phyloP scores from a whole-genome alignment of 2,329 filamentous ascomycete species.

The Trichophyton benhamiae region DNA sequence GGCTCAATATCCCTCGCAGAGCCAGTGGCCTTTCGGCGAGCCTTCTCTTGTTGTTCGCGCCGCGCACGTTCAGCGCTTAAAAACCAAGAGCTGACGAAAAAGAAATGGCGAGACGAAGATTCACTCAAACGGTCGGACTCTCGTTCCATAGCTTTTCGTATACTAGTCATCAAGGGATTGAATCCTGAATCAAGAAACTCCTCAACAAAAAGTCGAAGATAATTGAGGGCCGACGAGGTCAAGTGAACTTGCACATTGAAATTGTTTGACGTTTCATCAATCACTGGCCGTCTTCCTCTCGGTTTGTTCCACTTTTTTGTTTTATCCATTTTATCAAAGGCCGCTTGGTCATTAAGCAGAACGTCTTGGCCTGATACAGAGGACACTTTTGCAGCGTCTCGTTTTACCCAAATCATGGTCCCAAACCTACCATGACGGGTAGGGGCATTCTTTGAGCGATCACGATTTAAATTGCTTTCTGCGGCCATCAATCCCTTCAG shows the following conservation, averaged over 20 bases:
- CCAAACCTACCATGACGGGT: constrained; percentile 89
- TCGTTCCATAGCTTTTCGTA: constrained; percentile 80
- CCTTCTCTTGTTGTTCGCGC: constrained; percentile 46
- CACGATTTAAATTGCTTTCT: constrained; percentile 69
- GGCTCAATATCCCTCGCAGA: constrained; percentile 45
- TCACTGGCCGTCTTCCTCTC: constrained; percentile 48
- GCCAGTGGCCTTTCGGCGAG: constrained; percentile 37
- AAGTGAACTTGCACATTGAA: constrained; percentile 63
- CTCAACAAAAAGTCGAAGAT: constrained; percentile 70
- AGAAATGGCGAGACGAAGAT: constrained; percentile 72
- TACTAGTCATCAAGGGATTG: constrained; percentile 75
- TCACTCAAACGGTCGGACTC: constrained; percentile 71
- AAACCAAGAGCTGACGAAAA: constrained; percentile 89
- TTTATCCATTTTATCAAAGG: constrained; percentile 78
- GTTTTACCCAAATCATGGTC: constrained; percentile 92
- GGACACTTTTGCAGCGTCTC: constrained; percentile 70
- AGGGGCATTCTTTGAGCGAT: constrained; percentile 64
- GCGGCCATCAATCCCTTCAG: constrained; percentile 63
- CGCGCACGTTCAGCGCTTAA: constrained; percentile 70
- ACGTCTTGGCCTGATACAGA: constrained; percentile 83
- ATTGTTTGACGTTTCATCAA: constrained; percentile 51
- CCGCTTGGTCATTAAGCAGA: constrained; percentile 57
- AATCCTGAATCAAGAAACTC: constrained; percentile 93
- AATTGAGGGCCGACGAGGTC: constrained; percentile 58
- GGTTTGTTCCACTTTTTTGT: constrained; percentile 85